phyloP scores from a whole-genome alignment of 306 rosid genomes.

The Gillenia trifoliata region DNA sequence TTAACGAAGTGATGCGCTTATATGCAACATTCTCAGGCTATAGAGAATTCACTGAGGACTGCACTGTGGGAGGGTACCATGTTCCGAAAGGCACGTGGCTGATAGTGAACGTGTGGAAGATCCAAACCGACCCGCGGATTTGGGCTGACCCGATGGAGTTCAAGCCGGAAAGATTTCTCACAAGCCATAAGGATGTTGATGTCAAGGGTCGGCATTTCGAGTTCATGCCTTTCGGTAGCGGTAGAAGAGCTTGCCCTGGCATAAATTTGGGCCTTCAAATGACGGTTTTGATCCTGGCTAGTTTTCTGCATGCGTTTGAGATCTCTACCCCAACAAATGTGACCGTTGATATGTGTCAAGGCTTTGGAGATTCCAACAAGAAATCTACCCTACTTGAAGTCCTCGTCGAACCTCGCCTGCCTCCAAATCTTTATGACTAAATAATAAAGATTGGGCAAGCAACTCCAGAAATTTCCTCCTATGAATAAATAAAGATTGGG shows the following conservation, averaged over 20 bases:
- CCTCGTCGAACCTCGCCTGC: conserved; percentile 40
- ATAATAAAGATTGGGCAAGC: too few species aligned
- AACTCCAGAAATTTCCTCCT: too few species aligned
- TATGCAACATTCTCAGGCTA: not conserved
- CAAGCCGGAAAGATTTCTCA: conserved; percentile 53
- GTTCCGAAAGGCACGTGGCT: not conserved
- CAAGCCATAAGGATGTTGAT: conserved; percentile 37
- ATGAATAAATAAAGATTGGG: too few species aligned
- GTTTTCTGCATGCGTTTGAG: conserved; percentile 47
- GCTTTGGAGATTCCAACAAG: conserved; percentile 27
- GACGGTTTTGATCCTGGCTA: conserved; percentile 31
- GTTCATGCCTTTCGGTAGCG: conserved; percentile 47
- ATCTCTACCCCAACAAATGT: conserved; percentile 18
- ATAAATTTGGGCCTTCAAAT: conserved; percentile 31
- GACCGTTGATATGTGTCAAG: conserved; percentile 36
- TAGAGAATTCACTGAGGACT: not conserved
- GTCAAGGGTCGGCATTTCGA: conserved; percentile 43
- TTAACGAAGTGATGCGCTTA: not conserved
- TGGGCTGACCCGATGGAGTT: conserved; percentile 50
- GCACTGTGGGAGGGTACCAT: not conserved
- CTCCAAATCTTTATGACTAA: conserved; percentile 17
- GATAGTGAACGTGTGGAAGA: conserved; percentile 29
- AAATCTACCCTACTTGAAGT: conserved; percentile 49
- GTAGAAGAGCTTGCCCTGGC: conserved; percentile 60
- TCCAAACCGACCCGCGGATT: conserved; percentile 42